phyloP scores from a whole-genome alignment of 176 grass and related monocot species.

The Juncus inflexus region DNA sequence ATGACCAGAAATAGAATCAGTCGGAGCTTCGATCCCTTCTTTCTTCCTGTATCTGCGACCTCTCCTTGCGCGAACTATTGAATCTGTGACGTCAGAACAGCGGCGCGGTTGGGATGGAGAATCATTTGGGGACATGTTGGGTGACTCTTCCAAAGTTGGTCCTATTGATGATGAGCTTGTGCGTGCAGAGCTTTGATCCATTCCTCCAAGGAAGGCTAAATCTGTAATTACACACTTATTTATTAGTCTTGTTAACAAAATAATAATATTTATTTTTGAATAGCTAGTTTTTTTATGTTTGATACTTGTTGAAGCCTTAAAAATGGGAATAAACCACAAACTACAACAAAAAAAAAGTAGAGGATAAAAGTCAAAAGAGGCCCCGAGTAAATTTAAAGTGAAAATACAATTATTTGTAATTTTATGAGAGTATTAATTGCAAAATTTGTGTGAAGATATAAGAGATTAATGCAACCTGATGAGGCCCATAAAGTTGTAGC shows the following conservation, averaged over 20 bases:
- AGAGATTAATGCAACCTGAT: neutral
- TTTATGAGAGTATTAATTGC: neutral
- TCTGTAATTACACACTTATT: neutral
- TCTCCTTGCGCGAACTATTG: neutral
- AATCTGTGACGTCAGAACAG: neutral
- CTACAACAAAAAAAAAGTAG: neutral
- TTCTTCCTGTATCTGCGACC: constrained; percentile 26
- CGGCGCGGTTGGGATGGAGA: neutral
- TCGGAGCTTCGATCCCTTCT: constrained; percentile 10
- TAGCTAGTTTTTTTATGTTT: neutral
- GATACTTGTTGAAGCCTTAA: too few species aligned
- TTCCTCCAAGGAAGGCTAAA: constrained; percentile 14
- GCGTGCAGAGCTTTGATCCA: neutral
- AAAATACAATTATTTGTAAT: neutral
- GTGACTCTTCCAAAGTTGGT: neutral
- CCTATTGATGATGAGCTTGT: constrained; percentile 6
- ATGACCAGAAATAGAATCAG: constrained; percentile 10
- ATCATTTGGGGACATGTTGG: constrained; percentile 2
- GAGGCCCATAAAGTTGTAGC: constrained; percentile 16
- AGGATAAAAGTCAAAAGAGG: neutral
- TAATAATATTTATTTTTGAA: neutral
- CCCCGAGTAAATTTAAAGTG: neutral
- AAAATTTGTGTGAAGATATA: neutral
- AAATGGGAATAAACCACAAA: neutral
- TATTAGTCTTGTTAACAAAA: neutral